Base-by-base conservation (phyloP, 1,284 basidiomycete genomes). In the Rhodotorula mucilaginosa region DNA sequence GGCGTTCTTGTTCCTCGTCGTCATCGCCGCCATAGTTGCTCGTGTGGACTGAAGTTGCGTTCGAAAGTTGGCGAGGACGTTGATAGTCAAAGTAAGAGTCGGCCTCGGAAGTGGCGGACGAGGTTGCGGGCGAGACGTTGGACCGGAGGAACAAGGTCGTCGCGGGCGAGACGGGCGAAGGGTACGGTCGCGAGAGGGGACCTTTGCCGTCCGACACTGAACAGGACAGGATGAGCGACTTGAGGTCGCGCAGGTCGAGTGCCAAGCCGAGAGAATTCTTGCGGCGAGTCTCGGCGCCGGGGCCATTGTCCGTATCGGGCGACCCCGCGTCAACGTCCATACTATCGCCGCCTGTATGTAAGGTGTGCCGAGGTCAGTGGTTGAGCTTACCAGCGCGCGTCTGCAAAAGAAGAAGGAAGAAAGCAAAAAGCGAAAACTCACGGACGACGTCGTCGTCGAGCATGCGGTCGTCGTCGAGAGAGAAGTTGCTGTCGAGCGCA, bases 211-310 rank as follows among this genome's bases (percentile, higher is more conserved):
- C 23, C 13, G 58, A 46, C 7, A 44, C 10, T 10, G 39, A 44
- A 21, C 12, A n/a, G 31, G 44, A 47, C 8, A 54, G 60, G 8
- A 59, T 44, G 46, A 52, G 12, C 3, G 67, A 44, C n/a, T 57
- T 23, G 44, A 68, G 39, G 61, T 54, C 61, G 44, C 61, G 58
- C 2, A 64, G 47, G 61, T 52, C 61, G 51, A 64, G 67, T 10
- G 51, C 54, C 13, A 56, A 26, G n/a, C 54, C 57, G 61, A 68
- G 61, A 34, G 62, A 60, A 57, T 67, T 67, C 4, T 6, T 8
- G 21, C 66, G 54, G 26, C 54, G 54, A 5, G 54, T 15, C n/a
- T 26, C 54, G 12, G 54, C 6, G 8, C 3, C n/a, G 10, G 26
- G 26, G 26, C 26, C 54, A 26, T 56, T 16, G 13, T 21, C 10